These are phyloP conservation scores for Lentinula detonsa DNA, from an alignment of 768 basidiomycete species.

Conservation along the genomic window DNA sequence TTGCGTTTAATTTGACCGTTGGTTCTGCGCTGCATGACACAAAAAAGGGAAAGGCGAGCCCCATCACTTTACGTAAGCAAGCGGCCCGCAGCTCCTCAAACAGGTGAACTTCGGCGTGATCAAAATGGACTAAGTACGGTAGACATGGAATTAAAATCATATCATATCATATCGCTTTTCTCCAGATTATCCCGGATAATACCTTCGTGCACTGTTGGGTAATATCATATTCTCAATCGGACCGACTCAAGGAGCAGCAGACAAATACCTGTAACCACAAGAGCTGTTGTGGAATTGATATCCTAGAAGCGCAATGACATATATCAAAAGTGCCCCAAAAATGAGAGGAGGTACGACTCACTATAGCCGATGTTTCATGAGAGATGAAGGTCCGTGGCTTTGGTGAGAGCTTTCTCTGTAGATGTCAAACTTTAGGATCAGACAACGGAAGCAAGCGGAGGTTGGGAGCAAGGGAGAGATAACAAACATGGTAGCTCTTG, in stretches of 20 bases:
- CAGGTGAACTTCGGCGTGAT: too few relatives aligned
- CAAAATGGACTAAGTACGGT: too few relatives aligned
- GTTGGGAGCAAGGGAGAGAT: constrained; percentile 12
- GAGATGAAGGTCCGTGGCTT: constrained; percentile 55
- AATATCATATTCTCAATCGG: not conserved
- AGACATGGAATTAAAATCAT: not conserved
- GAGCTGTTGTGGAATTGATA: constrained; percentile 3
- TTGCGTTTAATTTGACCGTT: too few relatives aligned
- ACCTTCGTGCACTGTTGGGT: constrained; percentile 1
- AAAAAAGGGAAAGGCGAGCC: too few relatives aligned
- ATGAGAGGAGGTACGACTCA: constrained; percentile 24
- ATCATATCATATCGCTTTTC: constrained; percentile 7
- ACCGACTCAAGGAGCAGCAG: not conserved
- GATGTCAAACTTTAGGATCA: not conserved
- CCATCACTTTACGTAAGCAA: too few relatives aligned
- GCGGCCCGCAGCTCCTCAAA: too few relatives aligned
- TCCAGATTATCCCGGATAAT: constrained; percentile 5
- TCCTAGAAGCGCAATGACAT: not conserved
- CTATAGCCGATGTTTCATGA: constrained; percentile 68
- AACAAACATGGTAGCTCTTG: constrained; percentile 46
- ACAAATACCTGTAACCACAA: constrained; percentile 5
- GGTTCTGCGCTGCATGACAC: too few relatives aligned
- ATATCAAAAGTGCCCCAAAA: not conserved
- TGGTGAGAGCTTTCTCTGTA: constrained; percentile 52
- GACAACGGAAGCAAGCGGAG: not conserved